These are phyloP conservation scores for Carex parvula DNA, from an alignment of 176 grass and related monocot genomes.

Conservation along the genomic window DNA sequence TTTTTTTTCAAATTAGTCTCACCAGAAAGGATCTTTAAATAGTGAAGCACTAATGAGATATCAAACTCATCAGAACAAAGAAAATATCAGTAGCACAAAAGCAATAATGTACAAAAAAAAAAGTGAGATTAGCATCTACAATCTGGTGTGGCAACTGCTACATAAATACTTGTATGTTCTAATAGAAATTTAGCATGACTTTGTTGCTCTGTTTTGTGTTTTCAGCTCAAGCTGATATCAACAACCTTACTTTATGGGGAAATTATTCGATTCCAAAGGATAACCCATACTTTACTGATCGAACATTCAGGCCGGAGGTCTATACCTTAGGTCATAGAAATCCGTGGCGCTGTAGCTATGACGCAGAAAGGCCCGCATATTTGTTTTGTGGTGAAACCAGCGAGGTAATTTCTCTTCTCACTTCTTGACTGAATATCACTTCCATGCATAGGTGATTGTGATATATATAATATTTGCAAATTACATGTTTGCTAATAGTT, in stretches of 20 bases:
- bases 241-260: slow-evolving; percentile 50
- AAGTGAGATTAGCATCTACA: background rate
- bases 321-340: slow-evolving; percentile 71
- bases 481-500: background rate
- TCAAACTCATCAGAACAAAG: background rate
- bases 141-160: background rate
- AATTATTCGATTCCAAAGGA: slow-evolving; percentile 81
- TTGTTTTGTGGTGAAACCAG: slow-evolving; percentile 70
- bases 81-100: background rate
- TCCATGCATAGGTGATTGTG: background rate
- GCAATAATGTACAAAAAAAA: background rate
- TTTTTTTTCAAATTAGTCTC: too few relatives aligned
- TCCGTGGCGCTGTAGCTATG: slow-evolving; percentile 83
- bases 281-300: slow-evolving; percentile 48
- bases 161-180: background rate
- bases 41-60: background rate
- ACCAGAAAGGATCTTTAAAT: too few relatives aligned
- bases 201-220: slow-evolving; percentile 13
- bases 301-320: slow-evolving; percentile 54
- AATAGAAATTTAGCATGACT: background rate
- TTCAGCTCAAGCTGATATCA: slow-evolving; percentile 23
- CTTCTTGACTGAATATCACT: background rate
- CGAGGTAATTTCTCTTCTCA: slow-evolving; percentile 34
- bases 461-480: background rate
- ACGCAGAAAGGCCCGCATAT: slow-evolving; percentile 52